A percentile compares a stretch with the other conserved stretches of the same genome.
Conservation (phyloP, 176 grass and related monocot genomes). For the Oryza meridionalis region DNA sequence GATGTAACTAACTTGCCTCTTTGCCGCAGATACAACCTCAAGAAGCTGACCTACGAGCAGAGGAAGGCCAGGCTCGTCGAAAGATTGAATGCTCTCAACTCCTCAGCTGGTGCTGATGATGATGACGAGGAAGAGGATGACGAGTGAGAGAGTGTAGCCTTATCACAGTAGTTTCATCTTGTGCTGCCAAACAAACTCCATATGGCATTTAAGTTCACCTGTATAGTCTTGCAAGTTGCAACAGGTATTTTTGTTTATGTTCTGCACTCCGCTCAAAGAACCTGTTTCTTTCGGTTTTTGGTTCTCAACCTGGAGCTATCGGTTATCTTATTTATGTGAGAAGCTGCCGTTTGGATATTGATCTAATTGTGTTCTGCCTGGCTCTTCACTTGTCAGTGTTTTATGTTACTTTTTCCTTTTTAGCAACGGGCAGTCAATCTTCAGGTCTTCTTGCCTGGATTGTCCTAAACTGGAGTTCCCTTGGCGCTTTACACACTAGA, state of each 20-base stretch:
- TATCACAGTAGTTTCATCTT: slow-evolving; percentile 23
- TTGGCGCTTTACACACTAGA: too few relatives aligned
- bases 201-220: slow-evolving; percentile 18
- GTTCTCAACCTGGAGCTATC: slow-evolving; percentile 23
- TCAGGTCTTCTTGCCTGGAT: too few relatives aligned
- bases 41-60: slow-evolving; percentile 89
- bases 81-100: slow-evolving; percentile 77
- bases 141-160: slow-evolving; percentile 52
- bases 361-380: neutral
- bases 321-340: slow-evolving; percentile 7
- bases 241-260: slow-evolving; percentile 56
- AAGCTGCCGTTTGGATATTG: slow-evolving; percentile 6
- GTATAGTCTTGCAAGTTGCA: slow-evolving; percentile 35
- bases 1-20: neutral
- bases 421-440: neutral
- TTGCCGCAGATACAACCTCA: slow-evolving; percentile 64
- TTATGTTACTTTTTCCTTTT: neutral
- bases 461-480: too few relatives aligned
- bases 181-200: neutral
- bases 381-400: neutral
- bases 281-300: slow-evolving; percentile 37
- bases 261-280: slow-evolving; percentile 19
- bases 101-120: slow-evolving; percentile 42
- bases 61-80: slow-evolving; percentile 73
- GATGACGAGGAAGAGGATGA: slow-evolving; percentile 70